Conservation (phyloP, 208 protist genomes). For the Trypanosoma congolense region DNA sequence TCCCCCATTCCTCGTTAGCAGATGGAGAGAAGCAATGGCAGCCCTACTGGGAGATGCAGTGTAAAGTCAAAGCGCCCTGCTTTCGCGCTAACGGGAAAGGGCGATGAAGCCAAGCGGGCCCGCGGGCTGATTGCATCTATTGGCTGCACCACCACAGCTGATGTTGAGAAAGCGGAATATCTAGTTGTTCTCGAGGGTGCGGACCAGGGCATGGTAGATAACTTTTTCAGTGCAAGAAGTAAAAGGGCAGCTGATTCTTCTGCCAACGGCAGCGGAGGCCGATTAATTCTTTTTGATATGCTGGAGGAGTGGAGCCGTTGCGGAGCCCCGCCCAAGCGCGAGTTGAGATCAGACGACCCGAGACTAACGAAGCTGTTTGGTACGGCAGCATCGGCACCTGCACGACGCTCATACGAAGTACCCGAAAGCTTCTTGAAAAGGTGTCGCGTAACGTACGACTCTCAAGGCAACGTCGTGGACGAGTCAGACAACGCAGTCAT, state of each 20-base stretch:
- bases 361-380: constrained; percentile 7
- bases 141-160: constrained; percentile 10
- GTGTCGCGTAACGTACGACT: constrained; percentile 1
- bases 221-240: neutral
- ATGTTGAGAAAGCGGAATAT: constrained; percentile 13
- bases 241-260: too few species aligned
- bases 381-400: neutral
- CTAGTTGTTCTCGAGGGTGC: constrained; percentile 21
- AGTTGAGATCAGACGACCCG: constrained; percentile 10
- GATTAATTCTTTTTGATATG: constrained; percentile 18
- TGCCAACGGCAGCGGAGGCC: neutral
- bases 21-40: neutral
- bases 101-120: constrained; percentile 18
- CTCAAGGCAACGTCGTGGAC: constrained; percentile 7
- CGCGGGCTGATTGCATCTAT: constrained; percentile 19
- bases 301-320: constrained; percentile 12
- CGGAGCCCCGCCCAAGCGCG: neutral
- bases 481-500: constrained; percentile 12
- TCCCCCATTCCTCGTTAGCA: too few species aligned
- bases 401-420: constrained; percentile 11
- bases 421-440: constrained; percentile 15
- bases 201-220: constrained; percentile 17
- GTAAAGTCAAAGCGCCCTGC: neutral
- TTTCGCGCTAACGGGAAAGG: constrained; percentile 20
- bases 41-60: neutral